Percentiles rank a stretch among this genome's conserved stretches.
These are phyloP conservation scores for Ophiostoma montium DNA, from an alignment of 2,329 filamentous ascomycete genomes.

Conservation along the genomic window DNA sequence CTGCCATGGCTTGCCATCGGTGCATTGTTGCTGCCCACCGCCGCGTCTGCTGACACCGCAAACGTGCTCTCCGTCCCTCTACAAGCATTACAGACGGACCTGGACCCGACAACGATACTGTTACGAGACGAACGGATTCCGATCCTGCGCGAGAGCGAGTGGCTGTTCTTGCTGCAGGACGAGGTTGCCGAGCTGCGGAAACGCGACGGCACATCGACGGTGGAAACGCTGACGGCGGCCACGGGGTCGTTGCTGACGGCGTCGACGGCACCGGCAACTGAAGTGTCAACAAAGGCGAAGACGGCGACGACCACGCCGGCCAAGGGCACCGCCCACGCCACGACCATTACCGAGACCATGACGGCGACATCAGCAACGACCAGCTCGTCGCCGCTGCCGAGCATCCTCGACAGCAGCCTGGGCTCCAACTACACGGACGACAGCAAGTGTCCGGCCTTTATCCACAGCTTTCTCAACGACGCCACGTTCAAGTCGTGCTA, in stretches of 20 bases:
- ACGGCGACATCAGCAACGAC: conserved; percentile 8
- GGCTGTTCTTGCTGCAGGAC: conserved; percentile 24
- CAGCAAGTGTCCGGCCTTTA: conserved; percentile 50
- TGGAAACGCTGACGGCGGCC: too few species aligned
- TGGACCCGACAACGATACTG: conserved; percentile 19
- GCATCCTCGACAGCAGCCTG: conserved; percentile 52
- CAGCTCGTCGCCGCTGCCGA: conserved; percentile 35
- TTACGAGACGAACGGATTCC: conserved; percentile 24
- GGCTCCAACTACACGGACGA: conserved; percentile 44
- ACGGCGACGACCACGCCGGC: conserved; percentile 9
- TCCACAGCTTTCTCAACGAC: conserved; percentile 51
- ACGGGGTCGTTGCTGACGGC: too few species aligned
- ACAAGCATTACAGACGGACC: conserved; percentile 7
- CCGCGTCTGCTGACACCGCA: conserved; percentile 5
- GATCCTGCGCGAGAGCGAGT: conserved; percentile 21
- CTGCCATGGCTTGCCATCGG: conserved; percentile 16
- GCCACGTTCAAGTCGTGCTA: conserved; percentile 59
- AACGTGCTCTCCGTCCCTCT: conserved; percentile 14
- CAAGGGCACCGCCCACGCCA: not conserved
- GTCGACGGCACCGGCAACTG: not conserved
- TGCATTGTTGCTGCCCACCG: conserved; percentile 13
- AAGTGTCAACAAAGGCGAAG: not conserved
- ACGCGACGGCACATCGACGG: too few species aligned
- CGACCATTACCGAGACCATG: not conserved
- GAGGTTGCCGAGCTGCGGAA: conserved; percentile 17